Conservation (phyloP, 805 yeast species). For the Grigorovia transvaalensis region DNA sequence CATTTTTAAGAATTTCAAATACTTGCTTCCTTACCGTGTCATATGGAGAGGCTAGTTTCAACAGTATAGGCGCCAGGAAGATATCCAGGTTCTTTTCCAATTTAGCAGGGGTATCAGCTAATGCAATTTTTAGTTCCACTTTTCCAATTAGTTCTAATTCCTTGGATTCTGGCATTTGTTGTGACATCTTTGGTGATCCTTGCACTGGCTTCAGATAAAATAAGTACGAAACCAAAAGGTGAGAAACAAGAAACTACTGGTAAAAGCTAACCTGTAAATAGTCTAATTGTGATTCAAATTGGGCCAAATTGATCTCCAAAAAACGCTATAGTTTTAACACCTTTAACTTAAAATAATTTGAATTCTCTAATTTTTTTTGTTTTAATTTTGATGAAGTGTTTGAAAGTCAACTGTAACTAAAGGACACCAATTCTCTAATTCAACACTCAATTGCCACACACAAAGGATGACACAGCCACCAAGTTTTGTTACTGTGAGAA, state of each 20-base stretch:
- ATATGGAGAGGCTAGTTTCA: slow-evolving; percentile 68
- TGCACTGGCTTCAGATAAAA: too few relatives aligned
- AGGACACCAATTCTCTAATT: background rate
- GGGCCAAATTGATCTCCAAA: too few relatives aligned
- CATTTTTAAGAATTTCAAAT: slow-evolving; percentile 52
- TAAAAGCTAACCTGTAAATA: too few relatives aligned
- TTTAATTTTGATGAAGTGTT: too few relatives aligned
- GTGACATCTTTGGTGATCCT: background rate
- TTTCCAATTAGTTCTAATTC: slow-evolving; percentile 58
- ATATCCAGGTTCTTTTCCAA: slow-evolving; percentile 48
- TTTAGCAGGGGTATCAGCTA: slow-evolving; percentile 59
- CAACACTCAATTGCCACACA: background rate
- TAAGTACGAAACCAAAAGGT: too few relatives aligned
- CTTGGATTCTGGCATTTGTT: slow-evolving; percentile 21
- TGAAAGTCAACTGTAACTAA: background rate
- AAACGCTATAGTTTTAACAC: background rate
- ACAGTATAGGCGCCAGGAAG: slow-evolving; percentile 66
- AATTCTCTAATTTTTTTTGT: too few relatives aligned
- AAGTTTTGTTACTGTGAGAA: slow-evolving; percentile 56
- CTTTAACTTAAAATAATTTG: background rate
- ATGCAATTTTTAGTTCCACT: slow-evolving; percentile 72
- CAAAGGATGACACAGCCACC: slow-evolving; percentile 4
- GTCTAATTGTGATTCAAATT: too few relatives aligned
- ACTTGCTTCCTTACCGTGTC: slow-evolving; percentile 57
- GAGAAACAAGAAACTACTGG: too few relatives aligned